Base-by-base conservation (phyloP, 108 stramenopile species). In the Schizochytrium sp. region DNA sequence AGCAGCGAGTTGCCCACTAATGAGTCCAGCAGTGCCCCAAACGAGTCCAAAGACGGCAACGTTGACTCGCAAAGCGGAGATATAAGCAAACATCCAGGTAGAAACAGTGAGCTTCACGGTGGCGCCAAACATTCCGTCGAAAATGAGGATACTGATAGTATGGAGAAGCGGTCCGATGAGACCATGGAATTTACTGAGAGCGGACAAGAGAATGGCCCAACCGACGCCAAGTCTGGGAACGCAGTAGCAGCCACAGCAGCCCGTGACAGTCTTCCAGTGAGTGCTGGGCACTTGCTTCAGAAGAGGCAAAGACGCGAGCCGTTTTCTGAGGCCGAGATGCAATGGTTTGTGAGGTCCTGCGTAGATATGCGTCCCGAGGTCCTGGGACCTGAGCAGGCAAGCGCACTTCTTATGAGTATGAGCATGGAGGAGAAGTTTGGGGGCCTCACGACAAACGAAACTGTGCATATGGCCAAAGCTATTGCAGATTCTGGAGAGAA, bases 391-490 rank as follows among this genome's bases (percentile, higher is more conserved):
- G 64, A 69, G 64, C 64, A 69, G 64, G 64, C 64, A 8, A 69
- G 64, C 28, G 64, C 64, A 15, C 64, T 69, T 3, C 64, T 69
- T 44, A 69, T 69, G 64, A 44, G 42, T 44, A 69, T 69, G 64
- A 69, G 64, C 28, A 12, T 69, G 64, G 44, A 44, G 1, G 64
- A 69, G 28, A 69, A 38, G 19, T 44, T 44, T 15, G 64, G 64
- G 42, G 64, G 64, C 0, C 28, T 69, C 19, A 69, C 64, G 5
- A 69, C 64, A 44, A 38, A 69, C 10, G 64, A 69, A 15, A 69
- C 64, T 44, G 64, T 83, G 45, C 15, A 83, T n/a, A 55, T 83
- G 76, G 76, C 76, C 5, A 47, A 83, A 28, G 76, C 76, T 40
- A 83, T 83, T 55, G 50, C 50, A 28, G 76, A 83, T 28, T 83